phyloP scores from a whole-genome alignment of 2,329 filamentous ascomycete species.

The Chaetomium strumarium region DNA sequence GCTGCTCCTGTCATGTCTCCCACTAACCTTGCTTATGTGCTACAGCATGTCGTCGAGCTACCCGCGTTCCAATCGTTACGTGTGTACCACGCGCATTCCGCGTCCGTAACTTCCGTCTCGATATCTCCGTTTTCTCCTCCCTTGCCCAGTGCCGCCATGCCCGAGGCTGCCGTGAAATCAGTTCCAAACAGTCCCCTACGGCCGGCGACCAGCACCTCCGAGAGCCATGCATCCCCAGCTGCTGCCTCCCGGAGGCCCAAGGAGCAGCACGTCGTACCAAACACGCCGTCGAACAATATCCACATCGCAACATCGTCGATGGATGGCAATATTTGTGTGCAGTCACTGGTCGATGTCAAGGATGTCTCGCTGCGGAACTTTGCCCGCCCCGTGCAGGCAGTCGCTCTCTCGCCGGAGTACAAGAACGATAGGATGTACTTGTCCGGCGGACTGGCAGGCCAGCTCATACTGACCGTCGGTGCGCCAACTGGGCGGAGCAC shows the following conservation, averaged over 20 bases:
- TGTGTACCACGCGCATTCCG: conserved; percentile 87
- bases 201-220: conserved; percentile 35
- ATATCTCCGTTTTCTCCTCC: conserved; percentile 76
- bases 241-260: conserved; percentile 46
- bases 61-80: conserved; percentile 76
- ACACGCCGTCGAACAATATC: conserved; percentile 81
- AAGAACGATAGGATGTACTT: conserved; percentile 84
- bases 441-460: conserved; percentile 83
- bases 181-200: conserved; percentile 31
- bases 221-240: conserved; percentile 42
- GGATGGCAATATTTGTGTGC: conserved; percentile 91
- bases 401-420: conserved; percentile 92
- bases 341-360: conserved; percentile 78
- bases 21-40: neutral
- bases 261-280: conserved; percentile 55
- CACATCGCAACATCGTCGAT: conserved; percentile 91
- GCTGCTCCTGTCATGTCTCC: conserved; percentile 25
- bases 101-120: conserved; percentile 83
- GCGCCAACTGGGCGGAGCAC: conserved; percentile 76
- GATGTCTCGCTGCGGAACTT: conserved; percentile 93
- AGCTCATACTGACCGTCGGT: conserved; percentile 78
- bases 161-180: conserved; percentile 36
- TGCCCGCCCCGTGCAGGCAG: conserved; percentile 82
- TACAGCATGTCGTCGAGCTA: conserved; percentile 75
- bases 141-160: conserved; percentile 36